phyloP scores from a whole-genome alignment of 2,329 filamentous ascomycete genomes.

The Chrysosphaeria jannelii region DNA sequence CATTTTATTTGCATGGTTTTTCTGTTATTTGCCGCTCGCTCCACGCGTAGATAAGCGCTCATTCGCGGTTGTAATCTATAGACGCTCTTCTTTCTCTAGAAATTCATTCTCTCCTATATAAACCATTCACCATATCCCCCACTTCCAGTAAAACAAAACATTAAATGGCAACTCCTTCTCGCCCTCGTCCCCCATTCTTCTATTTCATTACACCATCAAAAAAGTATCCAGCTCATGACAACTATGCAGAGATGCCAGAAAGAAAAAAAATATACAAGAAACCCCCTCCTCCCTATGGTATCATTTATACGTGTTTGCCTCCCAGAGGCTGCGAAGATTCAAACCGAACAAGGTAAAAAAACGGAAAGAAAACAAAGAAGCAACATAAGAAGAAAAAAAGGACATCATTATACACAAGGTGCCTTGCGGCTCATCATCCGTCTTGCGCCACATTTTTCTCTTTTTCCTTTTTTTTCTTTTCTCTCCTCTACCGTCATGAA shows the following conservation, averaged over 20 bases:
- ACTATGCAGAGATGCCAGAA: not conserved
- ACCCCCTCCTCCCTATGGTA: too few relatives aligned
- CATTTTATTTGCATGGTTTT: too few relatives aligned
- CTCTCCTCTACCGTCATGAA: not conserved
- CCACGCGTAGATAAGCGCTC: too few relatives aligned
- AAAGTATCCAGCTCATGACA: not conserved
- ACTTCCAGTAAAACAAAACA: not conserved
- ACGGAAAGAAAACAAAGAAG: not conserved
- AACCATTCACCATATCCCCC: not conserved
- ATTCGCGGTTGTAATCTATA: too few relatives aligned
- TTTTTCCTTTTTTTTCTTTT: not conserved
- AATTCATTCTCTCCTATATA: too few relatives aligned
- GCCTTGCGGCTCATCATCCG: too few relatives aligned
- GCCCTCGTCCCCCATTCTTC: too few relatives aligned
- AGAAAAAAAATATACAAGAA: not conserved
- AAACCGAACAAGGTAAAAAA: constrained; percentile 2
- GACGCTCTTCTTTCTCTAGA: too few relatives aligned
- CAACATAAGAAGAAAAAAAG: constrained; percentile 3
- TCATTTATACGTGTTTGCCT: not conserved
- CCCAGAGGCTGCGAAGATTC: not conserved
- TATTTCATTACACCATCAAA: not conserved
- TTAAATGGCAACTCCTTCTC: too few relatives aligned
- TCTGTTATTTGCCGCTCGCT: too few relatives aligned
- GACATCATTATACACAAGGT: too few relatives aligned
- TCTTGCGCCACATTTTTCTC: too few relatives aligned